phyloP scores from a whole-genome alignment of 2,329 filamentous ascomycete species.

The Aspergillus fijiensis region DNA sequence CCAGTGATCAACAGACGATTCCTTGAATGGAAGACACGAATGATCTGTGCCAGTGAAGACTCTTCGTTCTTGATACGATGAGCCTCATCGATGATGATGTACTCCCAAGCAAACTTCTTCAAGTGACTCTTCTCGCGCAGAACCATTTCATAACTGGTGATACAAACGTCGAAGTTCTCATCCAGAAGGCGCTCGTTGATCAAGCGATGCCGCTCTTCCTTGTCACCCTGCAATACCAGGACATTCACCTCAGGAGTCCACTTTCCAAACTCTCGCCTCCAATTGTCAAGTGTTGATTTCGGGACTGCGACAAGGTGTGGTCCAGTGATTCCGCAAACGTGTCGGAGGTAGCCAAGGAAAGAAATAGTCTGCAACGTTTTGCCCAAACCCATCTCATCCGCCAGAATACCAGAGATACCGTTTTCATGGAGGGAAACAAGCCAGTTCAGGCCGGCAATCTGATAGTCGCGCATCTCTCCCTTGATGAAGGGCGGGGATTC shows the following conservation, averaged over 20 bases:
- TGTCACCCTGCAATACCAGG: conserved; percentile 87
- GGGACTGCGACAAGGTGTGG: conserved; percentile 91
- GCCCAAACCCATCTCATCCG: conserved; percentile 97
- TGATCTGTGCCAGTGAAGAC: conserved; percentile 93
- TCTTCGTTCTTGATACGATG: conserved; percentile 99
- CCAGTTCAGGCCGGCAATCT: conserved; percentile 95
- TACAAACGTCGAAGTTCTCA: conserved; percentile 95
- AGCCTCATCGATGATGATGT: conserved; percentile 98
- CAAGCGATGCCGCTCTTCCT: conserved; percentile 83
- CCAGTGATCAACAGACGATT: conserved; percentile 95
- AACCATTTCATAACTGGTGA: conserved; percentile 99
- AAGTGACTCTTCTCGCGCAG: conserved; percentile 89
- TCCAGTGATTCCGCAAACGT: conserved; percentile 83
- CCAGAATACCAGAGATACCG: conserved; percentile 95
- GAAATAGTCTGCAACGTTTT: conserved; percentile 98
- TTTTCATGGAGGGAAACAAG: conserved; percentile 97
- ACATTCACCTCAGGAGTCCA: conserved; percentile 98
- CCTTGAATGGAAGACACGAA: conserved; percentile 91
- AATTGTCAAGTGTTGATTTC: conserved; percentile 97
- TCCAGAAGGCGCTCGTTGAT: conserved; percentile 91
- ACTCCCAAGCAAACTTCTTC: conserved; percentile 99
- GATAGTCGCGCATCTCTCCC: conserved; percentile 92
- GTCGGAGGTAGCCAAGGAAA: conserved; percentile 90
- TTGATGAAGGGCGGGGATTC: conserved; percentile 90
- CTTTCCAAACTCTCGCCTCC: conserved; percentile 87